Evolutionary conservation across 768 basidiomycete genomes (phyloP).

Genomic region (Hirschioporus abietinus): DNA sequence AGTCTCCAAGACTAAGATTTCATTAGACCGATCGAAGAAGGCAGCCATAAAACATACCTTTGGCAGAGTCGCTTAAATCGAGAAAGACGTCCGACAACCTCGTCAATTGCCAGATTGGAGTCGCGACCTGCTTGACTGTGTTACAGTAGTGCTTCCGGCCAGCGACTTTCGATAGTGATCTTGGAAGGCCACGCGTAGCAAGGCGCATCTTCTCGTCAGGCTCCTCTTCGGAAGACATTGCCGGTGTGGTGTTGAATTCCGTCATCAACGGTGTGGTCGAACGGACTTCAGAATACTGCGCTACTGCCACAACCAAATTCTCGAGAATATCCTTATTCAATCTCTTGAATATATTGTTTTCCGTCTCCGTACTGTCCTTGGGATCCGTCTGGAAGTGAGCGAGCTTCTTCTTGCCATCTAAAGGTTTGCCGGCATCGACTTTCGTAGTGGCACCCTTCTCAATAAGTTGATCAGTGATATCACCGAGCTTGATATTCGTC

Average conservation of each 20-base stretch:
- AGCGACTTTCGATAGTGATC: background rate
- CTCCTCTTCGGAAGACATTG: no score
- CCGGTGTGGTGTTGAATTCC: background rate
- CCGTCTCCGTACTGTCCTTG: background rate
- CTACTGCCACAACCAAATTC: background rate
- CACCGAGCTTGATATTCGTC: background rate
- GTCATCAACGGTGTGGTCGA: no score
- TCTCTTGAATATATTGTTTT: background rate
- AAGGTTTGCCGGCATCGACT: background rate
- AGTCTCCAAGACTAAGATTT: background rate
- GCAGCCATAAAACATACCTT: background rate
- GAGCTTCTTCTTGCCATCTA: background rate
- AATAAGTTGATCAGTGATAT: background rate
- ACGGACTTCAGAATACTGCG: no score
- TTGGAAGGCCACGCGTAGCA: background rate
- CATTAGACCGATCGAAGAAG: background rate
- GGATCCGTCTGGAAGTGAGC: background rate
- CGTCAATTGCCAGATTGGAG: background rate
- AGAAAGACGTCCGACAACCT: background rate
- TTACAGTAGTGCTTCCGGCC: background rate
- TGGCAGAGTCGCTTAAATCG: background rate
- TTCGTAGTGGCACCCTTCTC: background rate
- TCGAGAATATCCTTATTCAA: background rate
- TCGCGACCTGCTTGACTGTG: background rate
- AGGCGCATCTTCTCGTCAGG: background rate